These are phyloP conservation scores for Aspergillus diversus DNA, from an alignment of 495 filamentous ascomycete species.

Conservation along the genomic window DNA sequence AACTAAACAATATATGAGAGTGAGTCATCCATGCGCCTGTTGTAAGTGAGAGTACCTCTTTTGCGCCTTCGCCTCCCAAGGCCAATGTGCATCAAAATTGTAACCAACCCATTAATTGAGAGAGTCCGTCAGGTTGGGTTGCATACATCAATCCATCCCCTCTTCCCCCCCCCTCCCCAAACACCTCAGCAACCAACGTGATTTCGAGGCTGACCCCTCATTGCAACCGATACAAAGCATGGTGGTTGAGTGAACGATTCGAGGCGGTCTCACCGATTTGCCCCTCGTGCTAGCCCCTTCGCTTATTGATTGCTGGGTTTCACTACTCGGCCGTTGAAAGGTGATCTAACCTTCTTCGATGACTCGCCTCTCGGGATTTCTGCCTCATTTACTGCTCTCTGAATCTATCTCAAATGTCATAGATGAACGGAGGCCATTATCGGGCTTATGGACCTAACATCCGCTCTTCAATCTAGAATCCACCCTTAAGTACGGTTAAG, in stretches of 20 bases:
- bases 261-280: background rate
- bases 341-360: background rate
- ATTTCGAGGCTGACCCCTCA: background rate
- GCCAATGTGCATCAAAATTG: constrained; percentile 1
- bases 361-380: background rate
- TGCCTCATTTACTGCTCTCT: background rate
- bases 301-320: constrained; percentile 21
- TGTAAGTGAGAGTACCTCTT: background rate
- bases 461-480: background rate
- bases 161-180: background rate
- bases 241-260: background rate
- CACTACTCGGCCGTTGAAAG: constrained; percentile 12
- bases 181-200: background rate
- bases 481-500: background rate
- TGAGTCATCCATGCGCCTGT: background rate
- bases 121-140: constrained; percentile 1
- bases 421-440: background rate
- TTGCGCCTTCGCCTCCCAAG: background rate
- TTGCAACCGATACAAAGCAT: background rate
- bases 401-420: background rate
- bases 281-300: constrained; percentile 7
- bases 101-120: constrained; percentile 3
- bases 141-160: background rate
- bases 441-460: background rate
- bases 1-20: background rate